Base-by-base conservation (phyloP, 2,329 filamentous ascomycete genomes). In the Tolypocladium ovalisporum region DNA sequence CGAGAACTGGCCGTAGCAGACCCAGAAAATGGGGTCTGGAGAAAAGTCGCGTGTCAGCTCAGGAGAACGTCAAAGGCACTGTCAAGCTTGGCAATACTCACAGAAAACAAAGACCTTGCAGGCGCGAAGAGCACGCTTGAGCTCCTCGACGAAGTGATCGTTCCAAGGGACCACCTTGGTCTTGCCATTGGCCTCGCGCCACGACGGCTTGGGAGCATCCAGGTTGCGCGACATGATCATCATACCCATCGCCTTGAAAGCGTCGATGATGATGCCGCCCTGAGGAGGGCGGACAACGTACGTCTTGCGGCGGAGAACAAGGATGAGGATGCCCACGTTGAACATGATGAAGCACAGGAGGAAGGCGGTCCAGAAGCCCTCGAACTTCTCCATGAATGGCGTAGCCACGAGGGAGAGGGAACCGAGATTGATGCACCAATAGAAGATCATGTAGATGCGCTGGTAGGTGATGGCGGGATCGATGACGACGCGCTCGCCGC, bases 361-460 rank as follows among this genome's bases (percentile, higher is more conserved):
- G 61, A 73, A 90, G 2, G 84, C 86, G 1, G 78, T 78, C 79
- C 85, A 89, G 79, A 86, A 90, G 4, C 83, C 84, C 58, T 84
- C 70, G 63, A 85, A 79, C 58, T 80, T 74, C 69, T 91, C 88
- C 74, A 89, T 79, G 66, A 83, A 85, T 1, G 83, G 83, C 0
- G 84, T 89, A 8, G 81, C 84, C 62, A 90, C 78, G 56, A 82
- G 75, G 0, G 82, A 87, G 8, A 91, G 75, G 1, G 84, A 82
- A n/a, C 87, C 88, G 19, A 90, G 63, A 70, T 90, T 90, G 67
- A 90, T 89, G 71, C 83, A 86, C 68, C 79, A 78, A 71, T 89
- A 89, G 74, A 89, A 89, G 66, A 89, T 80, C 83, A 84, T 87
- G 75, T 87, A 89, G 60, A 89, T 83, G 53, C 84, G 78, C 65